Conservation (phyloP, 768 basidiomycete species). For the Psilocybe subaeruginosa region DNA sequence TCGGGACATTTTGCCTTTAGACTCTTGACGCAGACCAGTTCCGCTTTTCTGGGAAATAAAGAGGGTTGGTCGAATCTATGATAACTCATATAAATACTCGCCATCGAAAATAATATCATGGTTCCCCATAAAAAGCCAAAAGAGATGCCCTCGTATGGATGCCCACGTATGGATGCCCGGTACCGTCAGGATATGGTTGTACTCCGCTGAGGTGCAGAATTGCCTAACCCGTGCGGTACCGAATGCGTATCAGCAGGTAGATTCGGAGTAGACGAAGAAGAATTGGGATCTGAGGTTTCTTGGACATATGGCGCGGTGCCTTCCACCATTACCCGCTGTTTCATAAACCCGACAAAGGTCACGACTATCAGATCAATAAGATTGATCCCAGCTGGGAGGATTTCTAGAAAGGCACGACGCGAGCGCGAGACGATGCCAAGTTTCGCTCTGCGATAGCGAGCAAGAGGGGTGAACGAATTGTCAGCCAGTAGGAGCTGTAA, state of each 20-base stretch:
- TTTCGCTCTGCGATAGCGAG: constrained; percentile 38
- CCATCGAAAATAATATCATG: too few species aligned
- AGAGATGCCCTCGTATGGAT: too few species aligned
- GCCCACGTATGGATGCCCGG: too few species aligned
- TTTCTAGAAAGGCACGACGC: constrained; percentile 36
- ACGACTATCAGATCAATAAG: constrained; percentile 35
- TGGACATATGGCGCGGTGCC: not conserved
- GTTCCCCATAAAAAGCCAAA: too few species aligned
- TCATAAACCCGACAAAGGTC: constrained; percentile 34
- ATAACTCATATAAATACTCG: too few species aligned
- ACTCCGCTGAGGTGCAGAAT: not conserved
- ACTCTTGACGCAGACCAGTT: too few species aligned
- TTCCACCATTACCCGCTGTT: constrained; percentile 24
- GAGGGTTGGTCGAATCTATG: too few species aligned
- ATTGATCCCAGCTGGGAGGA: constrained; percentile 33
- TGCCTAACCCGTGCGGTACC: not conserved
- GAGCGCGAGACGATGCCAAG: constrained; percentile 38
- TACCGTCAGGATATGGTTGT: not conserved
- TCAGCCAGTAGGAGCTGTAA: constrained; percentile 35
- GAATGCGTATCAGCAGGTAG: not conserved
- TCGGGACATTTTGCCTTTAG: too few species aligned
- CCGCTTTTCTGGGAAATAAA: too few species aligned
- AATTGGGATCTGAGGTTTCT: not conserved
- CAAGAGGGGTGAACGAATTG: constrained; percentile 27
- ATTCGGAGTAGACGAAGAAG: not conserved